These are phyloP conservation scores for Inga laurina DNA, from an alignment of 306 rosid species.

Conservation along the genomic window DNA sequence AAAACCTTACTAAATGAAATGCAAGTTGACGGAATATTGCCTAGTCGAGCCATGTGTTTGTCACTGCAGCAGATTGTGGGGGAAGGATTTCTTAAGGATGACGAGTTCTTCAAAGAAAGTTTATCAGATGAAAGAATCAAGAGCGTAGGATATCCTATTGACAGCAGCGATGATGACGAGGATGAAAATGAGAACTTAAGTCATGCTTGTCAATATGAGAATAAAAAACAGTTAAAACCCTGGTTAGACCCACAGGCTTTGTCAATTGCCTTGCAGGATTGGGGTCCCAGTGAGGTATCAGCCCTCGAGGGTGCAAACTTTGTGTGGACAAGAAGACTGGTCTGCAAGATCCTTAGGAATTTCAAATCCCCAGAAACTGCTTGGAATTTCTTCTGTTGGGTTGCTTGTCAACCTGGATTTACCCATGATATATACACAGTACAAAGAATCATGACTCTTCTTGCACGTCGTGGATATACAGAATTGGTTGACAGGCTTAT, in stretches of 20 bases:
- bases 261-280: constrained; percentile 62
- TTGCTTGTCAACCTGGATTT: constrained; percentile 69
- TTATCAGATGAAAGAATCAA: constrained; percentile 54
- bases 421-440: constrained; percentile 76
- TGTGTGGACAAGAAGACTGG: constrained; percentile 80
- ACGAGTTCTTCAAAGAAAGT: constrained; percentile 50
- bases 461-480: constrained; percentile 62
- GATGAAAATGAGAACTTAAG: constrained; percentile 28
- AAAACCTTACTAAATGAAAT: constrained; percentile 60
- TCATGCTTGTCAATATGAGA: constrained; percentile 33
- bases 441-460: constrained; percentile 68
- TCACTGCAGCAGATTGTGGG: constrained; percentile 52
- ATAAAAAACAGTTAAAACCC: constrained; percentile 54
- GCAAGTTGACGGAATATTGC: constrained; percentile 73
- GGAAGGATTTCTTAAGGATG: constrained; percentile 55
- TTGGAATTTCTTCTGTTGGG: constrained; percentile 90
- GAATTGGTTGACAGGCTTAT: constrained; percentile 71
- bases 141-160: constrained; percentile 46
- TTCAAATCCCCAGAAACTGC: constrained; percentile 68
- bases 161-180: constrained; percentile 42
- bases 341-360: constrained; percentile 71
- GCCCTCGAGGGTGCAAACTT: constrained; percentile 67
- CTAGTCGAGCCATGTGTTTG: constrained; percentile 52
- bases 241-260: constrained; percentile 84
- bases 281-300: constrained; percentile 68